Conservation (phyloP, 1,139 yeast species). For the Geotrichum macrosporum region DNA sequence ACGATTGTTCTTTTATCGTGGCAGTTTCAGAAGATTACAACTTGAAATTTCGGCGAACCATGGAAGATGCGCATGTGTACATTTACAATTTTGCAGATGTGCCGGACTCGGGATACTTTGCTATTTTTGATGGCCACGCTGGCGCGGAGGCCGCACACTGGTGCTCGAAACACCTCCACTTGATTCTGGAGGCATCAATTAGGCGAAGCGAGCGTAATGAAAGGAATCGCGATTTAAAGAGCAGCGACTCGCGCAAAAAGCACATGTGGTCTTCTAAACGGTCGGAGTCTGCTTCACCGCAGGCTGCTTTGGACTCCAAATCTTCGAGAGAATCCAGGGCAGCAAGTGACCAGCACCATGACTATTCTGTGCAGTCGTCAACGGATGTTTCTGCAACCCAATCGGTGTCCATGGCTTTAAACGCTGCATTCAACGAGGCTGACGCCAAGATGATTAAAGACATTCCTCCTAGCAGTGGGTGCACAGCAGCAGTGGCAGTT, state of each 20-base stretch:
- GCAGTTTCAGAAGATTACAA: conserved; percentile 91
- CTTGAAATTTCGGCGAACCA: conserved; percentile 70
- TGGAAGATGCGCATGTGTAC: conserved; percentile 97
- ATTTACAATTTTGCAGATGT: conserved; percentile 88
- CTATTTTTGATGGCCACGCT: conserved; percentile 96
- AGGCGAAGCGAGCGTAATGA: conserved; percentile 12
- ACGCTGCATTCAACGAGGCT: conserved; percentile 57
- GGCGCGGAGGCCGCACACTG: conserved; percentile 91
- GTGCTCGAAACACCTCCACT: conserved; percentile 87
- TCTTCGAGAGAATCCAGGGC: not conserved
- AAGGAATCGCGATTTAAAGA: conserved; percentile 1
- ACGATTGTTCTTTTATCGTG: conserved; percentile 44
- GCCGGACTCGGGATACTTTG: conserved; percentile 93
- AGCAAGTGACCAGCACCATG: conserved; percentile 3
- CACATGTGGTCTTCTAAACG: conserved; percentile 3
- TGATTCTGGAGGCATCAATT: conserved; percentile 55
- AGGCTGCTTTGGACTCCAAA: not conserved
- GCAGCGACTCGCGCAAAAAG: conserved; percentile 7
- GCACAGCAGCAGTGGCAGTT: conserved; percentile 95
- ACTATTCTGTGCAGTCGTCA: not conserved
- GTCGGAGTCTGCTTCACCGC: conserved; percentile 1
- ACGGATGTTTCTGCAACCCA: conserved; percentile 13
- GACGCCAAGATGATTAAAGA: conserved; percentile 60
- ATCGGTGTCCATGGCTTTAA: conserved; percentile 36
- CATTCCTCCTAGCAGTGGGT: conserved; percentile 64